Evolutionary conservation across 495 filamentous ascomycete species (phyloP), one percentile per base, ranked within the genome.

Genomic region (Penicillium pulvis): DNA sequence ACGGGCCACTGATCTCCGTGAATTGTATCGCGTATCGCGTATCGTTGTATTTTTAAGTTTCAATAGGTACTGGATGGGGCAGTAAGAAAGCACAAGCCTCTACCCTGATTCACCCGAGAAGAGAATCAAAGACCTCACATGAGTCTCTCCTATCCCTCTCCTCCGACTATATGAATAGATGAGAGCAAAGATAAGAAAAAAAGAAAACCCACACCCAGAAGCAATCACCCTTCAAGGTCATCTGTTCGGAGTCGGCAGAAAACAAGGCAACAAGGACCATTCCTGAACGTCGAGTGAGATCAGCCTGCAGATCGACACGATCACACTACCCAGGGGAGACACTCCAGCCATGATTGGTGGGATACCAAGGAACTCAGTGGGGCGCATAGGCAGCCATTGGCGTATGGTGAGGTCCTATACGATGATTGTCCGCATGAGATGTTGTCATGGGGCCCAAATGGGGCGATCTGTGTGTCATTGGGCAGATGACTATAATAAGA

Each of bases 361-460:
- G 30, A 33, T 6, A 12, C 39, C 12, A 12, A n/a, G 41, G 24
- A 26, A 53, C 16, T n/a, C 11, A 31, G 24, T 50, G 47, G 30
- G 47, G 47, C 47, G 16, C 8, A 4, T 10, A 50, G 26, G 24
- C 24, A 30, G 26, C 47, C 39, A 50, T 50, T 50, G 47, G 47
- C 47, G 47, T 50, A 50, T 50, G 14, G 26, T 11, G 47, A 30
- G 45, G 9, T 28, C 19, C 11, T 23, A 63, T 58, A 39, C 52
- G 55, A 48, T 59, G 58, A 61, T 58, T 58, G 61, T 49, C 45
- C 56, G 64, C 65, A 65, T 59, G 56, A n/a, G 56, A 67, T 59
- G 61, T 60, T 68, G 62, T 68, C 65, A 68, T 66, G 65, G 48
- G 60, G 59, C 46, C 52, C 42, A 51, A 41, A 43, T 44, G 30